Evolutionary conservation across 345 rosid genomes (phyloP).

Genomic region (Eucalyptus marginata): DNA sequence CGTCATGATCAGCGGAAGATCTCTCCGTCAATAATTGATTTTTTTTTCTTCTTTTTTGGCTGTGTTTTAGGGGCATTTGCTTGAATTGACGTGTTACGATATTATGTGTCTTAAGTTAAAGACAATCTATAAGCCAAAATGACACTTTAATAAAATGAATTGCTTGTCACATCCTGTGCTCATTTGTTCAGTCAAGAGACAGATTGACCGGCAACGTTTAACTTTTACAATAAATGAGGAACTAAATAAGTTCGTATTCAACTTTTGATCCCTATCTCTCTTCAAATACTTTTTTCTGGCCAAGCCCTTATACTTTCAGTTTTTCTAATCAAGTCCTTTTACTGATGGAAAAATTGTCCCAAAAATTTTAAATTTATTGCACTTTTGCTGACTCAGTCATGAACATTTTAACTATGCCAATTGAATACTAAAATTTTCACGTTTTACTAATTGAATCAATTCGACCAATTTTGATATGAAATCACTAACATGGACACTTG

Average conservation of each 20-base stretch:
- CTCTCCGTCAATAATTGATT: background rate
- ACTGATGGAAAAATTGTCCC: accelerated
- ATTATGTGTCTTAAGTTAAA: background rate
- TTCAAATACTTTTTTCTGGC: background rate
- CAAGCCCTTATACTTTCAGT: background rate
- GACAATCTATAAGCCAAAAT: background rate
- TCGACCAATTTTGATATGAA: too few species aligned
- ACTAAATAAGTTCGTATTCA: background rate
- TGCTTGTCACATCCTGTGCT: background rate
- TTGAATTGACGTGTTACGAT: background rate
- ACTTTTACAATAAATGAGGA: background rate
- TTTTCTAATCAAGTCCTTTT: background rate
- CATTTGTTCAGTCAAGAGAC: background rate
- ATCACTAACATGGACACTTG: accelerated
- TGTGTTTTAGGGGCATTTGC: background rate
- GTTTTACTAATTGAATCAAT: too few species aligned
- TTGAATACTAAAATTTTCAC: too few species aligned
- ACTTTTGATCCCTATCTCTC: background rate
- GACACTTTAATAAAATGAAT: background rate
- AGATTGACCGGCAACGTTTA: background rate
- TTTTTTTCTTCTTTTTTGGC: background rate
- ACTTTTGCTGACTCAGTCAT: accelerated
- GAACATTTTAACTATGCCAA: background rate
- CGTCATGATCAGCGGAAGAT: background rate
- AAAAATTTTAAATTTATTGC: too few species aligned